A percentile compares a stretch with the other conserved stretches of the same genome.
phyloP scores from a whole-genome alignment of 176 grass and related monocot genomes.

The Dendrocalamus sinicus region DNA sequence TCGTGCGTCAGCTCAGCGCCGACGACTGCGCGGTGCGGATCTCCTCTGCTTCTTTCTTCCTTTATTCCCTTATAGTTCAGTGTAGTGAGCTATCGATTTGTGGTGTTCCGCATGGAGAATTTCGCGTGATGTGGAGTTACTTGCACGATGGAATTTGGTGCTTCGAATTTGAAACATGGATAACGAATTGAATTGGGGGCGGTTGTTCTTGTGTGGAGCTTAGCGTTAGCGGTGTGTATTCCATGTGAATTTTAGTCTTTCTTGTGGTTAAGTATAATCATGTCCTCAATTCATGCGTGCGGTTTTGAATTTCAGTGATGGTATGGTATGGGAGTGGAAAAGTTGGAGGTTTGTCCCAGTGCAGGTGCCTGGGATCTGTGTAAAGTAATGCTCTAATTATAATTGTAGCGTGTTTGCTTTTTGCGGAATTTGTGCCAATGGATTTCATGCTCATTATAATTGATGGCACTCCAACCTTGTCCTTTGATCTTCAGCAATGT shows the following conservation, averaged over 20 bases:
- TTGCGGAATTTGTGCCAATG: background rate
- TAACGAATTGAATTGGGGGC: background rate
- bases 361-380: background rate
- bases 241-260: background rate
- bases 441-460: slow-evolving; percentile 1
- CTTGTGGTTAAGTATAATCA: background rate
- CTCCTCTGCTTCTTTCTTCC: background rate
- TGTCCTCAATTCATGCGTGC: background rate
- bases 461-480: background rate
- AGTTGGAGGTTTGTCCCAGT: background rate
- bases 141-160: slow-evolving; percentile 12
- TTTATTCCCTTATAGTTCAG: background rate
- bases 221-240: slow-evolving; percentile 17
- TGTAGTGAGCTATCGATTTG: background rate
- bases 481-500: background rate
- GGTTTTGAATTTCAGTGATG: slow-evolving; percentile 6
- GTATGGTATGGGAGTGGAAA: slow-evolving; percentile 1
- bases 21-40: slow-evolving; percentile 73
- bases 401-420: background rate
- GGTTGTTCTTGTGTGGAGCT: background rate
- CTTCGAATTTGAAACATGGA: background rate
- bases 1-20: slow-evolving; percentile 80
- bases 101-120: background rate
- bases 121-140: background rate
- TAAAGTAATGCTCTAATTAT: slow-evolving; percentile 18